phyloP scores from a whole-genome alignment of 306 rosid genomes.

The Malus asiatica region DNA sequence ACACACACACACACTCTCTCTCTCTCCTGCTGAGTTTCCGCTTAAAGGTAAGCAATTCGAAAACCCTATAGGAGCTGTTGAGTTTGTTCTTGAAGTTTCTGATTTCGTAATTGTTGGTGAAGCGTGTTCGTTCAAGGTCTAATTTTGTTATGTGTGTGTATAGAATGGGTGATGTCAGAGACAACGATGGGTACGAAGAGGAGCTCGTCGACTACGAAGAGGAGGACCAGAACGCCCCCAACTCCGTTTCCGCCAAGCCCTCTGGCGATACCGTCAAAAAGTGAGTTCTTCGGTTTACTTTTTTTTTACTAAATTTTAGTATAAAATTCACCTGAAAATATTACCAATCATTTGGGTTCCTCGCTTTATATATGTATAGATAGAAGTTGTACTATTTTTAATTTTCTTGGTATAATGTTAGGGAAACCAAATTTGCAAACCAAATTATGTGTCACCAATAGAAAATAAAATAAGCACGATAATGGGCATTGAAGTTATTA shows the following conservation, averaged over 20 bases:
- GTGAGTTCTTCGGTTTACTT: conserved; percentile 24
- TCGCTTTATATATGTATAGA: not conserved
- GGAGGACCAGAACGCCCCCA: conserved; percentile 55
- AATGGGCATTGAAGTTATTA: no score
- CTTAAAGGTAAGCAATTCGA: conserved; percentile 35
- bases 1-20: not conserved
- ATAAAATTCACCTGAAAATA: not conserved
- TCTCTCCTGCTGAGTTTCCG: not conserved
- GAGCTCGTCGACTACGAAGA: conserved; percentile 71
- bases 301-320: not conserved
- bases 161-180: conserved; percentile 67
- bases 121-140: conserved; percentile 12
- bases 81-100: not conserved
- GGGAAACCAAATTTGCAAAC: not conserved
- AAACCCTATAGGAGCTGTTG: not conserved
- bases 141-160: not conserved
- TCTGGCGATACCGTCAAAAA: conserved; percentile 47
- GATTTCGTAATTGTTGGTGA: not conserved
- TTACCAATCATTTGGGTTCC: not conserved
- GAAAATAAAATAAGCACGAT: no score
- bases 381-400: not conserved
- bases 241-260: conserved; percentile 43
- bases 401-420: no score
- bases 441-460: no score
- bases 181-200: conserved; percentile 60